Conservation (phyloP, 108 stramenopile genomes). For the Pseudonitzschia multiseries region DNA sequence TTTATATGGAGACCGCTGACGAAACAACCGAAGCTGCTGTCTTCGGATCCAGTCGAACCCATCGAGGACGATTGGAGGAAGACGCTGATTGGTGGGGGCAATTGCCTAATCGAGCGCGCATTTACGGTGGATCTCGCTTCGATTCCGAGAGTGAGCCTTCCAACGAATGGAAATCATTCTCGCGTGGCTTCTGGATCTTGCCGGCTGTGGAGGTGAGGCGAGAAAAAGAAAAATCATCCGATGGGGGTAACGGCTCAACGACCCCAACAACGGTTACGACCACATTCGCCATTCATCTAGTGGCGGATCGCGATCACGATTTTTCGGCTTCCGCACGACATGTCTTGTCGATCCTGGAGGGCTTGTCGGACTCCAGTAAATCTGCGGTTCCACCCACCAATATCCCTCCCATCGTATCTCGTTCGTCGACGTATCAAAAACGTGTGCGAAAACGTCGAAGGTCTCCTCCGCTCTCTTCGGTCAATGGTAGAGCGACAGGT, state of each 20-base stretch:
- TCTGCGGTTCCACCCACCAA: constrained; percentile 58
- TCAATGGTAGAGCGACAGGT: background rate
- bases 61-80: constrained; percentile 6
- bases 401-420: constrained; percentile 64
- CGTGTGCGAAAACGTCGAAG: background rate
- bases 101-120: constrained; percentile 39
- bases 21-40: constrained; percentile 59
- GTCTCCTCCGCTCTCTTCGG: background rate
- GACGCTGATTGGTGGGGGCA: constrained; percentile 32
- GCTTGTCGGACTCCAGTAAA: constrained; percentile 46
- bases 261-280: constrained; percentile 14
- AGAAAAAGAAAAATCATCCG: constrained; percentile 31
- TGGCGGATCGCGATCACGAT: constrained; percentile 13
- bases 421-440: constrained; percentile 44
- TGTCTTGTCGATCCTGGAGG: constrained; percentile 36
- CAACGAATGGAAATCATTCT: constrained; percentile 77
- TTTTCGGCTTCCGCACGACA: constrained; percentile 29
- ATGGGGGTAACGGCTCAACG: background rate
- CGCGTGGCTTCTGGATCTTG: constrained; percentile 68
- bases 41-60: constrained; percentile 43
- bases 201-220: constrained; percentile 68
- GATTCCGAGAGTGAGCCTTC: constrained; percentile 35
- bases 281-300: constrained; percentile 57
- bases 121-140: constrained; percentile 77
- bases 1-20: constrained; percentile 66